Conservation (phyloP, 1,139 yeast species). For the Petasospora fabianii region DNA sequence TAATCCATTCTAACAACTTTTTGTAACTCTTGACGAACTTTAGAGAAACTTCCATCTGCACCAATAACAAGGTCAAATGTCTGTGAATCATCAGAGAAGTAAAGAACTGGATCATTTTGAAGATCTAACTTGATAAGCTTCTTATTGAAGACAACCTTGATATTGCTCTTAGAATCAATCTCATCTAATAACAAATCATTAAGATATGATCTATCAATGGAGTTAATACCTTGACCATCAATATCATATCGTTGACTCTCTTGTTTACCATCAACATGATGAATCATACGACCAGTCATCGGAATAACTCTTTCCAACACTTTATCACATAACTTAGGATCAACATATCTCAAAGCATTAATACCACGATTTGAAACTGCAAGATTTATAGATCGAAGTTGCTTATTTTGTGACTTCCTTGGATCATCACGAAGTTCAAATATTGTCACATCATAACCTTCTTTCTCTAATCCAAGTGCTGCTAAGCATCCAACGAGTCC, state of each 20-base stretch:
- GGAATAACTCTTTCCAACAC: conserved; percentile 67
- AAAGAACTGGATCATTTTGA: conserved; percentile 28
- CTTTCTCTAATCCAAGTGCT: conserved; percentile 69
- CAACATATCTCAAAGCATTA: conserved; percentile 60
- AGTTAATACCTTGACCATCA: conserved; percentile 73
- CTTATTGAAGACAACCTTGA: conserved; percentile 52
- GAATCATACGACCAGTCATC: conserved; percentile 89
- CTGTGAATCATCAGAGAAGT: conserved; percentile 22
- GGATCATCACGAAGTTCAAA: conserved; percentile 53
- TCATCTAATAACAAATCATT: conserved; percentile 66
- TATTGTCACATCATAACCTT: conserved; percentile 70
- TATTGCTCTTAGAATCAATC: conserved; percentile 36
- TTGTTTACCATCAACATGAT: conserved; percentile 59
- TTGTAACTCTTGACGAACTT: conserved; percentile 67
- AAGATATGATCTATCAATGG: conserved; percentile 73
- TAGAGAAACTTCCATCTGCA: conserved; percentile 84
- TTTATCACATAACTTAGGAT: conserved; percentile 50
- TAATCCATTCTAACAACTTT: conserved; percentile 65
- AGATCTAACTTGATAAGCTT: conserved; percentile 46
- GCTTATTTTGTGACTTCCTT: conserved; percentile 29
- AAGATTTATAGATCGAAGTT: conserved; percentile 72
- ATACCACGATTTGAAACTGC: conserved; percentile 88
- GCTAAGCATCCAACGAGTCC: conserved; percentile 91
- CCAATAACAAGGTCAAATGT: conserved; percentile 65
- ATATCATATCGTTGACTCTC: conserved; percentile 75